Evolutionary conservation across 202 grass and related monocot genomes (phyloP), one percentile per base, ranked within the genome.

Genomic region (Digitaria exilis): DNA sequence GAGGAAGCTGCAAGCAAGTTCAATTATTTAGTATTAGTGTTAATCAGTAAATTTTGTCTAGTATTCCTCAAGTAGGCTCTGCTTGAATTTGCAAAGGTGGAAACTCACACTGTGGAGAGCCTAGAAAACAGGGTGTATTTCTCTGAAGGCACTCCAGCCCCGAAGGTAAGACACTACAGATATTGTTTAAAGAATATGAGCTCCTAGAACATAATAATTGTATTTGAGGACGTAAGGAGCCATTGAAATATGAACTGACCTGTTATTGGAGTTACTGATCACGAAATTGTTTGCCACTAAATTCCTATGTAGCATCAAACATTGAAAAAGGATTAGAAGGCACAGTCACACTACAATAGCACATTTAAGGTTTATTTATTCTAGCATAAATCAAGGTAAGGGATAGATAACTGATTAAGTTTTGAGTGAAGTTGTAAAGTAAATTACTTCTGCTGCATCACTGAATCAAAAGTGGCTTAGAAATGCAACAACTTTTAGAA

Each of bases 281-380:
- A 84, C 43, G 17, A 97, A 97, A 73, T 97, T 94, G 77, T 97
- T 97, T 54, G 90, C 85, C 22, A 98, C 87, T 80, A 98, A 88
- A 82, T 98, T 98, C 77, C 95, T 98, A 42, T 65, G 61, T 17
- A 82, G 58, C 82, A 81, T 44, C 22, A 65, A 71, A 5, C 42
- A 48, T 21, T 61, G 2, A 31, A 39, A 81, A 34, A 25, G 61
- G 42, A 79, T 82, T 59, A 78, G 25, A 77, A 81, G 45, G 43
- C 52, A 66, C 14, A 31, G 18, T 34, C 34, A 54, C 28, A 63
- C 13, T 76, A 51, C 18, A 10, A 35, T 17, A 58, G 35, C 56
- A 82, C 66, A 72, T 58, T 70, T 28, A 66, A 10, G 49, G 4
- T 51, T 37, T 77, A 4, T 39, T 76, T 57, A 26, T 21, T 68